Evolutionary conservation across 768 basidiomycete genomes (phyloP).

Genomic region (Russula virescens): DNA sequence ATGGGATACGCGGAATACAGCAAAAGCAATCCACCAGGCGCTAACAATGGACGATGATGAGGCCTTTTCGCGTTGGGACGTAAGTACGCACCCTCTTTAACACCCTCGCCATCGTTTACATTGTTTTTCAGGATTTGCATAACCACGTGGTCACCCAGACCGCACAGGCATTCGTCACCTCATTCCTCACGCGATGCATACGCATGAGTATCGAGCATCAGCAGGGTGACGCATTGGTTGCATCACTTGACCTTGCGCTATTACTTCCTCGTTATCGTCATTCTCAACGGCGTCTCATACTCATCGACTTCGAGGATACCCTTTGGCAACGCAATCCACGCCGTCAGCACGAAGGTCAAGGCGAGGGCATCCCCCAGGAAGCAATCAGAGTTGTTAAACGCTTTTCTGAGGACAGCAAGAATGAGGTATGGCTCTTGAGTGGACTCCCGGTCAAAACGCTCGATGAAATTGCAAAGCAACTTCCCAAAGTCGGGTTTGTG

Average conservation of each 20-base stretch:
- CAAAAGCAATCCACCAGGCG: constrained; percentile 70
- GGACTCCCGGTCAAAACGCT: constrained; percentile 62
- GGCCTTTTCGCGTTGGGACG: constrained; percentile 69
- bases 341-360: constrained; percentile 21
- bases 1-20: constrained; percentile 80
- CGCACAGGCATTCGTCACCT: constrained; percentile 75
- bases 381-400: constrained; percentile 46
- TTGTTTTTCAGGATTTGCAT: constrained; percentile 53
- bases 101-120: neutral
- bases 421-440: constrained; percentile 80
- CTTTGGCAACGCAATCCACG: constrained; percentile 62
- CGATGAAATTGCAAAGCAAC: constrained; percentile 52
- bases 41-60: constrained; percentile 75
- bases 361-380: constrained; percentile 29
- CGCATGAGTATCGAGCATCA: constrained; percentile 69
- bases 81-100: constrained; percentile 26
- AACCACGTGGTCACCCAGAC: constrained; percentile 83
- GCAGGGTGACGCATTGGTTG: constrained; percentile 36
- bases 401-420: constrained; percentile 57
- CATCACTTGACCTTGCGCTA: constrained; percentile 40
- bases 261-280: constrained; percentile 65
- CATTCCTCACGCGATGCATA: constrained; percentile 70
- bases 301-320: constrained; percentile 77
- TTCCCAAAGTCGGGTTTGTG: constrained; percentile 72
- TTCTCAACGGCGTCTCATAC: constrained; percentile 55